Base-by-base conservation (phyloP, 2,329 filamentous ascomycete genomes). In the Coniella lustricola region DNA sequence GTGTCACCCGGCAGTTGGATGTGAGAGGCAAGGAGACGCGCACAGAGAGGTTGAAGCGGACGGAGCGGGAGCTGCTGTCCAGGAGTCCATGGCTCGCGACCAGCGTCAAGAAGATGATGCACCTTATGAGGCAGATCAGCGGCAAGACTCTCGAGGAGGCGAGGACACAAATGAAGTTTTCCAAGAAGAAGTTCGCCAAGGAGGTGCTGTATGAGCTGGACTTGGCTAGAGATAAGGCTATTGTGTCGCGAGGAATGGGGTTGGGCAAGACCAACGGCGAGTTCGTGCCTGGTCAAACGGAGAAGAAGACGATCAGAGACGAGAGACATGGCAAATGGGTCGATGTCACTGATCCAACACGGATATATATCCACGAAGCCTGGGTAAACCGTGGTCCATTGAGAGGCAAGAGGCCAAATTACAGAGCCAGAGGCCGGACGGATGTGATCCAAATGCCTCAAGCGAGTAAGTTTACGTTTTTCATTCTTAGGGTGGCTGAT, bases 131-230 rank as follows among this genome's bases (percentile, higher is more conserved):
- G 48, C 93, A 97, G 70, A 93, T 98, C 61, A 77, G 82, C 2
- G 93, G 93, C 56, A 97, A 96, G 77, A 84, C 84, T n/a, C 75
- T 98, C 53, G 89, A 94, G 50, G 90, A 98, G 32, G 93, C 93
- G 13, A 87, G 97, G 56, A 70, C 87, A 47, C 93, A 98, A 74
- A 95, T 98, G 88, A 81, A 84, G 48, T 97, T 91, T 72, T 91
- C 85, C 66, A 88, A 89, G 74, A 98, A 98, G 79, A 91, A 90
- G 72, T 86, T 85, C 55, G 87, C 91, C 7, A 74, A 79, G 56
- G 89, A 95, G 60, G 81, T 97, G 22, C 72, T 79, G 57, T 83
- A 81, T 61, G 87, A 93, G 62, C 72, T 98, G 16, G 81, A 93
- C 62, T 77, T 87, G 59, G 90, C 91, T 1, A 80, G 85, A 50